Evolutionary conservation across 2,329 filamentous ascomycete genomes (phyloP), one percentile per base, ranked within the genome.

Genomic region (Penicillium sp.): DNA sequence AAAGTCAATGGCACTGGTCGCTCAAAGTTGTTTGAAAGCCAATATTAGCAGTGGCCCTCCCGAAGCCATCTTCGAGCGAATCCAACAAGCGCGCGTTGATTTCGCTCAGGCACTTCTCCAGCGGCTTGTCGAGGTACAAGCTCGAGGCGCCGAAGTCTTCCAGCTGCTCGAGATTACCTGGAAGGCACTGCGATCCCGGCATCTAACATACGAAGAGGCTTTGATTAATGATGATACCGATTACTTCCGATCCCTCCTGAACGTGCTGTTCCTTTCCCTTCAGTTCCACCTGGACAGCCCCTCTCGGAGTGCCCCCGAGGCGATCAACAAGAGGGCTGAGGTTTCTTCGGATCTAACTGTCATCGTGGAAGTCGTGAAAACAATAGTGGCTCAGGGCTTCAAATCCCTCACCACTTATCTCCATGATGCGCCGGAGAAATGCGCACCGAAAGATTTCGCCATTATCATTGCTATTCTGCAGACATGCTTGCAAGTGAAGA

Each of bases 381-480:
- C 86, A 29, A 85, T 94, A 12, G 89, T 97, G 29, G 89, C 88
- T 0, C 86, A 86, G 65, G 93, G 91, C 2, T 93, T 99, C 79
- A 87, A 89, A 41, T 86, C 89, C 23, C 81, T 97, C 23, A 91
- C 92, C 35, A 86, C 86, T 15, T 85, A 92, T 53, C 84, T 97
- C 15, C 94, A 99, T 70, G 89, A 94, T 35, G 81, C 88, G 31
- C 83, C 88, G 5, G 71, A 77, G 27, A 81, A 84, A 19, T 84
- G 87, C 51, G 82, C 82, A 1, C 90, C 92, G 0, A 89, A 89
- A 56, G 94, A 99, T 71, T 86, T 99, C 63, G 89, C 88, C 3
- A 86, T 97, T 42, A 77, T 99, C 45, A 96, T 91, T 12, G 93
- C 91, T 4, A 89, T 97, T 45, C 78, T 97, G 38, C 93, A 97